phyloP scores from a whole-genome alignment of 768 basidiomycete species.

The Mycena rosella region DNA sequence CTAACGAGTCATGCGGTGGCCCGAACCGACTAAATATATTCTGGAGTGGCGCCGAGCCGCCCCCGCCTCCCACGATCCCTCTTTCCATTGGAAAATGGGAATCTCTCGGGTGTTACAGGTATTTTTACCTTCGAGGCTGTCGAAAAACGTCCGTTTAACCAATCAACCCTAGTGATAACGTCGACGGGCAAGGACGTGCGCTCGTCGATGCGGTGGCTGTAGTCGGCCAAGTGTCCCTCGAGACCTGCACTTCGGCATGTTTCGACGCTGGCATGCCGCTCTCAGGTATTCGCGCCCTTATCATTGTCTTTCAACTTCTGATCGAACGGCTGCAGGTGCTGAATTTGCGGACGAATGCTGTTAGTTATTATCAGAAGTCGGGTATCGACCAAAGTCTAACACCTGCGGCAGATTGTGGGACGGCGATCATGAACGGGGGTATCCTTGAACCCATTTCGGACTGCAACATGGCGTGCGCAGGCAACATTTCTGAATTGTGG shows the following conservation, averaged over 20 bases:
- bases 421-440: conserved; percentile 60
- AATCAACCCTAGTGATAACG: conserved; percentile 56
- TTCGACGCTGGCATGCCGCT: conserved; percentile 58
- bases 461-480: conserved; percentile 77
- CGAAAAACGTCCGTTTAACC: conserved; percentile 42
- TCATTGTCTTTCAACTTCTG: conserved; percentile 45
- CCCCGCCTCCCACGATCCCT: conserved; percentile 65
- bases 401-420: conserved; percentile 61
- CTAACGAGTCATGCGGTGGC: conserved; percentile 71
- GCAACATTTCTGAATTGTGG: conserved; percentile 68
- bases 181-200: conserved; percentile 56
- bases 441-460: conserved; percentile 60
- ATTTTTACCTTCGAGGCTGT: conserved; percentile 40
- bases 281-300: conserved; percentile 6
- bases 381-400: conserved; percentile 20
- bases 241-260: conserved; percentile 72
- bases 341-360: conserved; percentile 68
- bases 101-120: conserved; percentile 84
- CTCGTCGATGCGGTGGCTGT: conserved; percentile 49
- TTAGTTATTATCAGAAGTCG: conserved; percentile 39
- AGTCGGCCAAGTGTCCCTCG: conserved; percentile 61
- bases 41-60: conserved; percentile 70
- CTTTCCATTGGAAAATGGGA: conserved; percentile 72
- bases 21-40: conserved; percentile 72
- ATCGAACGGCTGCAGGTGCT: conserved; percentile 52